A percentile compares a stretch with the other conserved stretches of the same genome.
Conservation (phyloP, 75 land plant genomes). For the Pinus tabuliformis region DNA sequence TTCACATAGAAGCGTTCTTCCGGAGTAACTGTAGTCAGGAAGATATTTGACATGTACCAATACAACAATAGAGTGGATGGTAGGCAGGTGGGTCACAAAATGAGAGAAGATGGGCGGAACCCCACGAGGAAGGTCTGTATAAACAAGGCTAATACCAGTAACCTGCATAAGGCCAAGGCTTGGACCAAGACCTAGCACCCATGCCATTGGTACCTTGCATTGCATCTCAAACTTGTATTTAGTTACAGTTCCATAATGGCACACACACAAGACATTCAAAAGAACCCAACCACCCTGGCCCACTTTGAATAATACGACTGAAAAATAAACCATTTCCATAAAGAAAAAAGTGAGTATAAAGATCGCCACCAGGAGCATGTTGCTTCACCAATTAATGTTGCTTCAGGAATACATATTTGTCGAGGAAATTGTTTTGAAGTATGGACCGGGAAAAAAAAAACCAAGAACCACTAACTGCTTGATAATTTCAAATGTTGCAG, state of each 20-base stretch:
- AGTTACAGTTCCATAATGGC: conserved; percentile 84
- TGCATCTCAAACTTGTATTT: conserved; percentile 83
- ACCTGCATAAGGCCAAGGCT: conserved; percentile 85
- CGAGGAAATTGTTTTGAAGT: no score
- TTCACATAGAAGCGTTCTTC: conserved; percentile 73
- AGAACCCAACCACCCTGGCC: conserved; percentile 93
- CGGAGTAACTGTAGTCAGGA: conserved; percentile 71
- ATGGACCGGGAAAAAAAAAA: no score
- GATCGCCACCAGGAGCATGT: conserved; percentile 47
- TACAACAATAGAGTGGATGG: conserved; percentile 78
- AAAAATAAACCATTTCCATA: conserved; percentile 70
- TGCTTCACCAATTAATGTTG: conserved; percentile 83
- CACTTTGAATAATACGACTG: conserved; percentile 70
- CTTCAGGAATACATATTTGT: no score
- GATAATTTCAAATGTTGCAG: no score
- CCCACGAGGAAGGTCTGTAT: conserved; percentile 85
- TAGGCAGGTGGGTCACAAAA: conserved; percentile 77
- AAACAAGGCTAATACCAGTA: conserved; percentile 89
- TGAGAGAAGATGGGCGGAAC: conserved; percentile 89
- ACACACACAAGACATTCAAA: conserved; percentile 73
- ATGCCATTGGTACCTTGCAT: conserved; percentile 76
- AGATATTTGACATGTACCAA: conserved; percentile 69
- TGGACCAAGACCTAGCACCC: conserved; percentile 84
- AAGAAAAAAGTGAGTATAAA: conserved; percentile 55
- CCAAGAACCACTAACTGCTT: no score